Conservation (phyloP, 768 basidiomycete species). For the Rhizopogon vulgaris region DNA sequence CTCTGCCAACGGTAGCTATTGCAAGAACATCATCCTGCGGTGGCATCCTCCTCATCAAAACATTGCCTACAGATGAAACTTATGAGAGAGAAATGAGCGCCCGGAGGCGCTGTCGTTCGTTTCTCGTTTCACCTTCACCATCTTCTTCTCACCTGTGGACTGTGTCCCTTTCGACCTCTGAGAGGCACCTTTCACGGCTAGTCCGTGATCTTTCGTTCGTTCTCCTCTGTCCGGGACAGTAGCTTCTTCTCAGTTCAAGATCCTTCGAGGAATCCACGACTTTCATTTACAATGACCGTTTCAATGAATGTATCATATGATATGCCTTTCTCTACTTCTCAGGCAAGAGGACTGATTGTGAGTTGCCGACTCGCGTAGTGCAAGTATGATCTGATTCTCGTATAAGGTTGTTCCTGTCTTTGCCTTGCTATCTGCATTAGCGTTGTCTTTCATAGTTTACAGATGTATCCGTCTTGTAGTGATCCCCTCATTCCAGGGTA, state of each 20-base stretch:
- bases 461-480: slow-evolving; percentile 44
- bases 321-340: slow-evolving; percentile 9
- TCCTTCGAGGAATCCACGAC: slow-evolving; percentile 2
- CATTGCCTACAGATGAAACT: neutral
- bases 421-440: slow-evolving; percentile 48
- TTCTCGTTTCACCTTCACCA: slow-evolving; percentile 13
- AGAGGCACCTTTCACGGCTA: slow-evolving; percentile 21
- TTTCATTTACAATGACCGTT: slow-evolving; percentile 3
- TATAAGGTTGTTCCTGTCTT: slow-evolving; percentile 42
- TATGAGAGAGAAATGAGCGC: neutral
- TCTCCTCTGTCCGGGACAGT: slow-evolving; percentile 11
- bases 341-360: slow-evolving; percentile 14
- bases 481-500: slow-evolving; percentile 23
- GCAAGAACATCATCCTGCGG: slow-evolving; percentile 5
- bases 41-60: slow-evolving; percentile 3
- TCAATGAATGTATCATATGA: neutral
- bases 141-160: slow-evolving; percentile 22
- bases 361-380: slow-evolving; percentile 4
- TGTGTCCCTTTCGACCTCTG: slow-evolving; percentile 27
- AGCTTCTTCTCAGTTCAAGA: neutral
- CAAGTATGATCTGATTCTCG: neutral
- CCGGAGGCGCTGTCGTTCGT: slow-evolving; percentile 10
- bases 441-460: slow-evolving; percentile 42
- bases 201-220: slow-evolving; percentile 10
- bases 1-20: neutral